These are phyloP conservation scores for Kluyveromyces aestuarii DNA, from an alignment of 805 yeast genomes.

Conservation along the genomic window DNA sequence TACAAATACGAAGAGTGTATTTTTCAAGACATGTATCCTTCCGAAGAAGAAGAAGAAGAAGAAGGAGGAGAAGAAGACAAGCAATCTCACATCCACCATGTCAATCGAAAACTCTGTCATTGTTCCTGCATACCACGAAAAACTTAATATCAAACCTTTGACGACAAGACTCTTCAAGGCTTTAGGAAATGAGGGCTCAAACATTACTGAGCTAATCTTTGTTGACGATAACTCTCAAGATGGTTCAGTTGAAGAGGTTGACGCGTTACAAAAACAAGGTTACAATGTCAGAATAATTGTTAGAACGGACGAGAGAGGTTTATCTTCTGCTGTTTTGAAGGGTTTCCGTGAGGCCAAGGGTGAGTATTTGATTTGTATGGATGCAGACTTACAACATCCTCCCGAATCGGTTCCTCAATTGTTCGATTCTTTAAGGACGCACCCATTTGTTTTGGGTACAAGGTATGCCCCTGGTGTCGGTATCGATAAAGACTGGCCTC, in stretches of 20 bases:
- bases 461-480: slow-evolving; percentile 48
- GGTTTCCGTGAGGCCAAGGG: slow-evolving; percentile 42
- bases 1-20: too few relatives aligned
- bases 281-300: slow-evolving; percentile 41
- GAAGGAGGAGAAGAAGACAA: background rate
- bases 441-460: slow-evolving; percentile 41
- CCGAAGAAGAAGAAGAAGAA: too few relatives aligned
- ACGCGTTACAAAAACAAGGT: slow-evolving; percentile 34
- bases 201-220: slow-evolving; percentile 38
- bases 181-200: slow-evolving; percentile 34
- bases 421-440: slow-evolving; percentile 31
- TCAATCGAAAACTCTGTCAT: slow-evolving; percentile 34
- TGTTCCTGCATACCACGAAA: slow-evolving; percentile 46
- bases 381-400: slow-evolving; percentile 46
- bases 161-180: slow-evolving; percentile 42
- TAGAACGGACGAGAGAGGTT: slow-evolving; percentile 42
- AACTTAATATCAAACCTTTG: slow-evolving; percentile 39
- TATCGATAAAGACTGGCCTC: slow-evolving; percentile 45
- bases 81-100: slow-evolving; percentile 10
- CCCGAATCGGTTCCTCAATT: slow-evolving; percentile 42
- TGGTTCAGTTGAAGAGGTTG: slow-evolving; percentile 46
- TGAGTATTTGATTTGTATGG: slow-evolving; percentile 41
- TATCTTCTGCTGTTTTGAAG: slow-evolving; percentile 40
- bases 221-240: slow-evolving; percentile 45
- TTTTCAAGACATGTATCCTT: too few relatives aligned